Evolutionary conservation across 2,329 filamentous ascomycete genomes (phyloP), one percentile per base, ranked within the genome.

Genomic region (Fusarium nodosum): DNA sequence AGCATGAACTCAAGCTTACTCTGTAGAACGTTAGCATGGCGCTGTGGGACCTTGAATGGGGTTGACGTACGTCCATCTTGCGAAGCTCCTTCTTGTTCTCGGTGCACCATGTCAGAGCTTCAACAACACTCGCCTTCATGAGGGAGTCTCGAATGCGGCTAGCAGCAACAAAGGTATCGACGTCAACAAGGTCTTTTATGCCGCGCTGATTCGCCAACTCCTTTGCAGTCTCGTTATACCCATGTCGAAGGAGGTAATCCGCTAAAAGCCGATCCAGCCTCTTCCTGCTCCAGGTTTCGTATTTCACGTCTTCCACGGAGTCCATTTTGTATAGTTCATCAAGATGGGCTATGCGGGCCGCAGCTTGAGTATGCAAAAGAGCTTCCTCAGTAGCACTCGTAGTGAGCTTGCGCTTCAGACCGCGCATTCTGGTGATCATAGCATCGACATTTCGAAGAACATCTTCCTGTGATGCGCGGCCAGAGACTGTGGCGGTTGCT

Each of bases 71-170:
- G 78, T 93, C 91, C 80, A 93, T 91, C 84, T 96, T 97, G 76
- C 94, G 92, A 63, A 99, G 82, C 67, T 94, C 92, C 75, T 95
- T 94, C 80, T 97, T 96, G 79, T 97, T 97, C 75, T 98, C 95
- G 18, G 86, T 88, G 78, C 96, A 97, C 96, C 96, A 99, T 15
- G 89, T 87, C 56, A 99, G 80, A 24, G 94, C 94, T 74, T 97
- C 92, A 36, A 86, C 85, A 7, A 95, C 91, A 72, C 89, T 92
- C 33, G 90, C 89, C 39, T 85, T 85, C 44, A 87, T 82, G 64
- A 99, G 81, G 65, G 90, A 92, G 73, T 90, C 86, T 62, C 93
- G 89, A 70, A 98, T 93, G 61, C 86, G 87, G 65, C 91, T 91
- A 82, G 94, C 95, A 72, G 91, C 87, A 55, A 92, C 88, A 79